Evolutionary conservation across 495 filamentous ascomycete genomes (phyloP).

Genomic region (Tetracladium marchalianum): DNA sequence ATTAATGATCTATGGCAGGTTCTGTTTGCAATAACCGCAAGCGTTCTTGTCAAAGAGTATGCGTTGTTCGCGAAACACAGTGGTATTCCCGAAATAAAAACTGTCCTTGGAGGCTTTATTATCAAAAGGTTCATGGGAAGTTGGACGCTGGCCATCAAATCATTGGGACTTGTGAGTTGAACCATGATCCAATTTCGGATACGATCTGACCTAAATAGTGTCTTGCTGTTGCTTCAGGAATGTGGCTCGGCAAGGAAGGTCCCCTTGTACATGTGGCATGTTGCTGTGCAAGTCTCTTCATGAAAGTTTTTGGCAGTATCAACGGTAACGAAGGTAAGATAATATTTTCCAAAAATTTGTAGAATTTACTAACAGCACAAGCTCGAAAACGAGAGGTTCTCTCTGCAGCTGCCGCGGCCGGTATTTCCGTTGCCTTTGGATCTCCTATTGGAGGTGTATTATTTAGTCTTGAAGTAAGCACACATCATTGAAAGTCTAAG

Average conservation of each 20-base stretch:
- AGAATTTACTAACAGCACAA: constrained; percentile 15
- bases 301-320: constrained; percentile 78
- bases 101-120: constrained; percentile 87
- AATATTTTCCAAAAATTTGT: not conserved
- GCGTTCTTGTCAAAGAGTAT: constrained; percentile 71
- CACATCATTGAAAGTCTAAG: not conserved
- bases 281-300: constrained; percentile 92
- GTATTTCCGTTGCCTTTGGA: constrained; percentile 95
- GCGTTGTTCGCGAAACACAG: constrained; percentile 88
- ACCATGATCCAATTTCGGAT: not conserved
- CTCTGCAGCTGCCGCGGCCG: constrained; percentile 87
- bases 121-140: constrained; percentile 82
- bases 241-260: constrained; percentile 98
- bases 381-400: constrained; percentile 92
- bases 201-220: constrained; percentile 44
- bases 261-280: constrained; percentile 96
- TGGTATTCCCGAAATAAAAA: constrained; percentile 98
- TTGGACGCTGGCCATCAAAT: constrained; percentile 93
- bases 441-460: constrained; percentile 90
- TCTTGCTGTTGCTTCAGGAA: constrained; percentile 85
- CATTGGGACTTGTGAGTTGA: constrained; percentile 67
- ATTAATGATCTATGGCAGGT: constrained; percentile 38
- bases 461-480: constrained; percentile 75
- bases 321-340: constrained; percentile 76
- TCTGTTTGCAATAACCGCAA: constrained; percentile 69